A percentile compares a stretch with the other conserved stretches of the same genome.
These are phyloP conservation scores for Camellia lanceoleosa DNA, from an alignment of 148 eudicot species.

Conservation along the genomic window DNA sequence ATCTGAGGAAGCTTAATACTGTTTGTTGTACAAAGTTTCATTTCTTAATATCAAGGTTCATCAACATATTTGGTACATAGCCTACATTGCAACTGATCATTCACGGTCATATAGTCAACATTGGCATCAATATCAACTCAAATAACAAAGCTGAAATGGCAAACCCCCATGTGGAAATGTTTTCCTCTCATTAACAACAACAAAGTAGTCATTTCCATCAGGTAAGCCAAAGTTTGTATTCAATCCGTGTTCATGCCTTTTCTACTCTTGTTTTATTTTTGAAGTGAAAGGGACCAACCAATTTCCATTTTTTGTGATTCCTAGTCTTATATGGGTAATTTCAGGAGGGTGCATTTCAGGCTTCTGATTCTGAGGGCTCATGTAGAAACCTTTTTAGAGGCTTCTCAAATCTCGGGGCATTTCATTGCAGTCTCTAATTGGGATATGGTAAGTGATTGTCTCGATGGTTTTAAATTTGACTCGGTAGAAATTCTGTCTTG, in stretches of 20 bases:
- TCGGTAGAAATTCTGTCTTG: too few species aligned
- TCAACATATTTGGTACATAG: background rate
- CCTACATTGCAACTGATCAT: conserved; percentile 10
- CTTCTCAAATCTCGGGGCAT: background rate
- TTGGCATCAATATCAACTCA: conserved; percentile 13
- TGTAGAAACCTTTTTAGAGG: background rate
- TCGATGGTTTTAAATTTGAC: too few species aligned
- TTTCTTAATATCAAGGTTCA: conserved; percentile 1
- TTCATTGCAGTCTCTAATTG: too few species aligned
- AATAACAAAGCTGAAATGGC: conserved; percentile 14
- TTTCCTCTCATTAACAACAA: background rate
- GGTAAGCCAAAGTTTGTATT: background rate
- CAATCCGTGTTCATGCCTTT: background rate
- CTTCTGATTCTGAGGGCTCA: background rate
- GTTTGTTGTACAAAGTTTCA: conserved; percentile 12
- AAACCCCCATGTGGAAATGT: background rate
- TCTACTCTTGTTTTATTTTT: background rate
- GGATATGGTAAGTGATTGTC: too few species aligned
- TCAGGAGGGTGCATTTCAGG: too few species aligned
- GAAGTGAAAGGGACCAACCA: background rate
- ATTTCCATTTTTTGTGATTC: too few species aligned
- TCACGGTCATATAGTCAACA: background rate
- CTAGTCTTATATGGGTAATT: too few species aligned
- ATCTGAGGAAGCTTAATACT: conserved; percentile 15
- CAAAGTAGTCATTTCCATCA: background rate